Evolutionary conservation across 139 green algal species (phyloP).

Genomic region (Closterium sp.): DNA sequence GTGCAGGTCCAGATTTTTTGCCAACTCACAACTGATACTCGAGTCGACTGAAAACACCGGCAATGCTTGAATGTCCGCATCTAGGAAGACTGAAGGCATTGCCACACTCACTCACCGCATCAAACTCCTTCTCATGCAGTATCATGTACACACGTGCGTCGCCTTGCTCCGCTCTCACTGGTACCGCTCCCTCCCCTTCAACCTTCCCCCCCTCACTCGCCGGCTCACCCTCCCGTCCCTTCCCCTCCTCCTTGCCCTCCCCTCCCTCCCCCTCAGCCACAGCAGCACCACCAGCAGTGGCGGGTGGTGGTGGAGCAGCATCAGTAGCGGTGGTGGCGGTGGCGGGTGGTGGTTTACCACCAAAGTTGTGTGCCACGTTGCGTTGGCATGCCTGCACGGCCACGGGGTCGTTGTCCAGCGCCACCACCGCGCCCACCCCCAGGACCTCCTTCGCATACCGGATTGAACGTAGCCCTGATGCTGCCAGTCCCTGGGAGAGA

Average conservation of each 20-base stretch:
- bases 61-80: too few relatives aligned
- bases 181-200: not conserved
- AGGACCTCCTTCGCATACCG: constrained; percentile 83
- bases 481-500: constrained; percentile 79
- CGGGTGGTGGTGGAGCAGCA: not conserved
- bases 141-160: constrained; percentile 88
- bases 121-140: constrained; percentile 68
- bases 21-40: too few relatives aligned
- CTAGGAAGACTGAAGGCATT: too few relatives aligned
- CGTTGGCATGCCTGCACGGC: constrained; percentile 70
- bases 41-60: too few relatives aligned
- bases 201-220: not conserved
- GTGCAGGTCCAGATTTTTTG: constrained; percentile 88
- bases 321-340: not conserved
- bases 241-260: constrained; percentile 56
- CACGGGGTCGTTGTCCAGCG: constrained; percentile 37
- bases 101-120: constrained; percentile 59
- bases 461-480: constrained; percentile 88
- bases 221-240: constrained; percentile 56
- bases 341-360: not conserved
- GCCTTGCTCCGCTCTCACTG: constrained; percentile 60
- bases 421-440: constrained; percentile 68
- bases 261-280: not conserved
- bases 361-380: constrained; percentile 77
- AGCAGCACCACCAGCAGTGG: not conserved